These are phyloP conservation scores for Puccinia coronata DNA, from an alignment of 1,284 basidiomycete species.

Conservation along the genomic window DNA sequence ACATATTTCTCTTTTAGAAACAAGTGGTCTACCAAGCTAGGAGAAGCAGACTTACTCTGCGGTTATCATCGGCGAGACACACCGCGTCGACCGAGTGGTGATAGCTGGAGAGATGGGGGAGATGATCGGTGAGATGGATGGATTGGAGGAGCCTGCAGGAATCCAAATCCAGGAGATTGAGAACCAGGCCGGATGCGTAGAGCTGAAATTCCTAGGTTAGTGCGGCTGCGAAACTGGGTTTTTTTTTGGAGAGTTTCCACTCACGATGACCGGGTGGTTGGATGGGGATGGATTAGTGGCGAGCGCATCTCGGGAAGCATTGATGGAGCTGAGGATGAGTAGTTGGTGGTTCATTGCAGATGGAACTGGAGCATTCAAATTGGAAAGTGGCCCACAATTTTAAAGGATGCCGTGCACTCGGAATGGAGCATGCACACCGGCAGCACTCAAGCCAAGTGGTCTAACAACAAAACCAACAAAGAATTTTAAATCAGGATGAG, in stretches of 20 bases:
- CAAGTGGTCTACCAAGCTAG: background rate
- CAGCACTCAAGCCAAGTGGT: too few relatives aligned
- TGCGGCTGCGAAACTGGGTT: background rate
- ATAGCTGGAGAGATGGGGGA: slow-evolving; percentile 8
- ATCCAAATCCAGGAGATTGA: slow-evolving; percentile 21
- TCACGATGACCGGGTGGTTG: background rate
- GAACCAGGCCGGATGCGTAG: slow-evolving; percentile 30
- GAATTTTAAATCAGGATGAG: too few relatives aligned
- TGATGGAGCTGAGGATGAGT: slow-evolving; percentile 30
- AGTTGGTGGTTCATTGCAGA: too few relatives aligned
- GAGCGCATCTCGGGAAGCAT: background rate
- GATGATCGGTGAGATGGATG: slow-evolving; percentile 26
- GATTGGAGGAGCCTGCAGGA: slow-evolving; percentile 17
- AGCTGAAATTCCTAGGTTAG: slow-evolving; percentile 22
- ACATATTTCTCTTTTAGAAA: background rate
- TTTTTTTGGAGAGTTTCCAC: background rate
- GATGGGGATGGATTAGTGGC: background rate
- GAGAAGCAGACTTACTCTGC: background rate
- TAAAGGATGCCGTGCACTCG: too few relatives aligned
- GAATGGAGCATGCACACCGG: too few relatives aligned
- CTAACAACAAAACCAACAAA: too few relatives aligned
- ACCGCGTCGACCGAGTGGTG: slow-evolving; percentile 26
- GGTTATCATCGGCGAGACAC: slow-evolving; percentile 10
- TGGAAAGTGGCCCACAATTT: too few relatives aligned
- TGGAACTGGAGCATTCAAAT: too few relatives aligned